Conservation (phyloP, 805 yeast genomes). For the Teunomyces kruisii region DNA sequence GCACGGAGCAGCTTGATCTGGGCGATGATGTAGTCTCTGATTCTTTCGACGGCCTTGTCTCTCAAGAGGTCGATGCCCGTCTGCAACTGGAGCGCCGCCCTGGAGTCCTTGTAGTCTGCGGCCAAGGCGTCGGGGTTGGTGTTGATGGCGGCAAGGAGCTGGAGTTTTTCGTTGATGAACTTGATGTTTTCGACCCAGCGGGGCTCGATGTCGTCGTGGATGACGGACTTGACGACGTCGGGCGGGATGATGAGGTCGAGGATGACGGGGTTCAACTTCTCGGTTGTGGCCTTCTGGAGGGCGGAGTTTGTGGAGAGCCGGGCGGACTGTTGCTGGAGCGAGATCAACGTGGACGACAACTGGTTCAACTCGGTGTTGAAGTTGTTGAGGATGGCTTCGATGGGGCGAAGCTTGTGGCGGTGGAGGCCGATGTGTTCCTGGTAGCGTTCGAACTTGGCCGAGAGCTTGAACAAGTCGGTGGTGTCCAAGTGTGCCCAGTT, state of each 20-base stretch:
- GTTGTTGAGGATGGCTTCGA: slow-evolving; percentile 49
- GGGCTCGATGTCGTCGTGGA: slow-evolving; percentile 54
- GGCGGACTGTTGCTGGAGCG: slow-evolving; percentile 35
- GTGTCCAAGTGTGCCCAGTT: slow-evolving; percentile 4
- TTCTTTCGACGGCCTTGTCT: slow-evolving; percentile 68
- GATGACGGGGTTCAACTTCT: slow-evolving; percentile 68
- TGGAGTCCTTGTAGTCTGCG: slow-evolving; percentile 19
- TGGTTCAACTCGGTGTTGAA: slow-evolving; percentile 54
- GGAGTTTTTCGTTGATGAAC: slow-evolving; percentile 57
- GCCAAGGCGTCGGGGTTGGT: not conserved
- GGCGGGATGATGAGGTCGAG: slow-evolving; percentile 78
- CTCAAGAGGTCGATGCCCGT: slow-evolving; percentile 51
- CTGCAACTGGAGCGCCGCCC: slow-evolving; percentile 29
- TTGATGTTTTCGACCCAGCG: slow-evolving; percentile 68
- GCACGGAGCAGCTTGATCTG: slow-evolving; percentile 68
- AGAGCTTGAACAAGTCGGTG: slow-evolving; percentile 5
- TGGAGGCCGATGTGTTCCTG: slow-evolving; percentile 23
- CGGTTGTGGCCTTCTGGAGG: slow-evolving; percentile 27
- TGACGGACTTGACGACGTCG: slow-evolving; percentile 55
- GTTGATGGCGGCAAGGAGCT: slow-evolving; percentile 46
- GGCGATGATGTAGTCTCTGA: slow-evolving; percentile 63
- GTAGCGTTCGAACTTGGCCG: slow-evolving; percentile 8
- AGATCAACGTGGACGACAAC: slow-evolving; percentile 30
- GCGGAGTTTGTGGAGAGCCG: slow-evolving; percentile 28
- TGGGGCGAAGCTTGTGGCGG: slow-evolving; percentile 40